Evolutionary conservation across 2,329 filamentous ascomycete genomes (phyloP).

Genomic region (Talaromyces sp.): DNA sequence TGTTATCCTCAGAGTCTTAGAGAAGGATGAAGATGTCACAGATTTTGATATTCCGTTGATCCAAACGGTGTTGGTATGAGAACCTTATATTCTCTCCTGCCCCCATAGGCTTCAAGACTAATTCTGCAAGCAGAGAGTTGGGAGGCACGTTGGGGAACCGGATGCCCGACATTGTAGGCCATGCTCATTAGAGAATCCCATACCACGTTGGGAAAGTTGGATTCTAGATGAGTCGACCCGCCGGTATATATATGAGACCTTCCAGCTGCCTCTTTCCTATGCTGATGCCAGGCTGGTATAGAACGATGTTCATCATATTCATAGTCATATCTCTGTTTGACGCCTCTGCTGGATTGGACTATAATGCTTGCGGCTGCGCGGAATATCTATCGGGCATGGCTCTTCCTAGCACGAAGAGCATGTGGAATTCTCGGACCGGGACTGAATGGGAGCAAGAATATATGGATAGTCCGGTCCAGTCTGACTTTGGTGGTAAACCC

Average conservation of each 20-base stretch:
- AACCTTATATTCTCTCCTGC: too few species aligned
- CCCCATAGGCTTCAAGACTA: not conserved
- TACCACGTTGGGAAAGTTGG: slow-evolving; percentile 3
- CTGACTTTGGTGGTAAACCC: not conserved
- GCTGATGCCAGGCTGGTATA: not conserved
- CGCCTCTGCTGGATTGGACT: not conserved
- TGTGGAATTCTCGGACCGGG: slow-evolving; percentile 6
- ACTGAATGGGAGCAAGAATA: slow-evolving; percentile 3
- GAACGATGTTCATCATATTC: not conserved
- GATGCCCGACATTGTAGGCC: not conserved
- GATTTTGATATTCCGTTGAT: slow-evolving; percentile 7
- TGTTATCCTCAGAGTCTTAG: not conserved
- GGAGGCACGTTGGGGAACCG: not conserved
- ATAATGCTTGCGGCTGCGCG: not conserved
- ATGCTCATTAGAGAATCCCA: not conserved
- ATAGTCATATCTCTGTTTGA: slow-evolving; percentile 6
- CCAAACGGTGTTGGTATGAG: not conserved
- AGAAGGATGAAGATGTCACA: not conserved
- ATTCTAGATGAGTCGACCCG: slow-evolving; percentile 5
- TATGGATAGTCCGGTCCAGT: not conserved
- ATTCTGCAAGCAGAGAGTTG: not conserved
- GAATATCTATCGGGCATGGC: not conserved
- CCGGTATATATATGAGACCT: not conserved
- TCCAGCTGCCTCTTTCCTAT: not conserved
- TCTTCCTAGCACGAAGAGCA: slow-evolving; percentile 2